These are phyloP conservation scores for Pythium guiyangense DNA, from an alignment of 352 stramenopile species.

Conservation along the genomic window DNA sequence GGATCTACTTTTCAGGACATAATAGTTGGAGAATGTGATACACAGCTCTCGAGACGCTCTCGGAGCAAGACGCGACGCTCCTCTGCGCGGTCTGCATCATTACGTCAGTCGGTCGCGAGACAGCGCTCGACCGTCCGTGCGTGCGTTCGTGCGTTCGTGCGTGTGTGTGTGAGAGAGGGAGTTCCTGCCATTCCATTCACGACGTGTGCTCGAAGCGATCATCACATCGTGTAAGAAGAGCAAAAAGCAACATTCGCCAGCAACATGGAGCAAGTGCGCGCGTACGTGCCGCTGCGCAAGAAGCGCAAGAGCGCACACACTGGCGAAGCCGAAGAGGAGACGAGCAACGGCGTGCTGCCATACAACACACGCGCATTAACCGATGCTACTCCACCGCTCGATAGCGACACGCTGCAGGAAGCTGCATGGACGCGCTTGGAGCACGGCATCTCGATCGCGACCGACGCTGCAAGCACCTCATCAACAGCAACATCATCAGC, in stretches of 20 bases:
- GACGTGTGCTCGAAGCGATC: too few species aligned
- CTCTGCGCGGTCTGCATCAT: too few species aligned
- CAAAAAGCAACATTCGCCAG: constrained; percentile 2
- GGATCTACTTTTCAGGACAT: too few species aligned
- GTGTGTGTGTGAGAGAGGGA: too few species aligned
- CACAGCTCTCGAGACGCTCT: too few species aligned
- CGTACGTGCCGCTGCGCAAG: constrained; percentile 41
- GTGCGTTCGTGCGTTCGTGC: too few species aligned
- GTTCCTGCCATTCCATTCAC: too few species aligned
- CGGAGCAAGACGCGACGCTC: too few species aligned
- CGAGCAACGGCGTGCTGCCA: constrained; percentile 1
- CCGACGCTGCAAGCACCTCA: neutral
- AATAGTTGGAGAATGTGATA: too few species aligned
- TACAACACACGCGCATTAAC: neutral
- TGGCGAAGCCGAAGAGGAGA: neutral
- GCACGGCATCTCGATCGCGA: constrained; percentile 24
- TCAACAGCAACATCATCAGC: constrained; percentile 14
- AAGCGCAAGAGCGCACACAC: constrained; percentile 16
- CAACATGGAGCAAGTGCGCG: constrained; percentile 2
- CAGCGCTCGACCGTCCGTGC: too few species aligned
- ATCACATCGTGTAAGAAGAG: neutral
- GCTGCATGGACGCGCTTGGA: constrained; percentile 46
- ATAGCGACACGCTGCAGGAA: constrained; percentile 25
- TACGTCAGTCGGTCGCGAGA: too few species aligned
- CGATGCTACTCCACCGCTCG: neutral